phyloP scores from a whole-genome alignment of 1,284 basidiomycete species.

The Ustilago sp. region DNA sequence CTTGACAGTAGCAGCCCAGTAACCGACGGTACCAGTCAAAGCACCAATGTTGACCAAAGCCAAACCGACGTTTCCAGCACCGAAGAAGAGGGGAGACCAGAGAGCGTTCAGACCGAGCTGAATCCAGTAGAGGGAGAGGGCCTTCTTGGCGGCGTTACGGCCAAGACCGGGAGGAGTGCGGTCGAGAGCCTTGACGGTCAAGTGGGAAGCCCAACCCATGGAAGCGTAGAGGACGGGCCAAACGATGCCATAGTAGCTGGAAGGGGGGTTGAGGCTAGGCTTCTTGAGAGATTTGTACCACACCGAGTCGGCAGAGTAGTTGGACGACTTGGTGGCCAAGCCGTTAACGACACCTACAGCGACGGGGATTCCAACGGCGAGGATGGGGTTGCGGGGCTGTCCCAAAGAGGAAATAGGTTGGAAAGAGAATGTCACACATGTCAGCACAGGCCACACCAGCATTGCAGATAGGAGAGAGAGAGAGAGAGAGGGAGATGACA shows the following conservation, averaged over 20 bases:
- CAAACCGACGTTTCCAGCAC: conserved; percentile 67
- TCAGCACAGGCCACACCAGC: conserved; percentile 1
- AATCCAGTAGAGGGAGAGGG: conserved; percentile 78
- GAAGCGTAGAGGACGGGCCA: conserved; percentile 74
- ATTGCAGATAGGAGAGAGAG: too few species aligned
- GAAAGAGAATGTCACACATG: neutral
- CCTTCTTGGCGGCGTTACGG: conserved; percentile 73
- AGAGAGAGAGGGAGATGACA: neutral
- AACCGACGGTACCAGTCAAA: conserved; percentile 75
- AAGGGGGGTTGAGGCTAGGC: conserved; percentile 58
- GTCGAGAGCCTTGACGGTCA: conserved; percentile 70
- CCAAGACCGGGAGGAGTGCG: conserved; percentile 63
- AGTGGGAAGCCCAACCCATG: conserved; percentile 81
- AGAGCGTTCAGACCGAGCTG: conserved; percentile 77
- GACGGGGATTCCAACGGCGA: conserved; percentile 63
- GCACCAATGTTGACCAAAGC: conserved; percentile 77
- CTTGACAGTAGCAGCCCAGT: conserved; percentile 65
- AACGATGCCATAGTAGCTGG: conserved; percentile 60
- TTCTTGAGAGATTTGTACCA: conserved; percentile 63
- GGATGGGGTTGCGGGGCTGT: conserved; percentile 61
- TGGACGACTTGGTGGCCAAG: conserved; percentile 56
- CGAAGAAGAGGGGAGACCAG: conserved; percentile 82
- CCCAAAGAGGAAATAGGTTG: neutral
- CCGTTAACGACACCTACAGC: conserved; percentile 54
- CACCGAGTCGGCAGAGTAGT: conserved; percentile 50